Base-by-base conservation (phyloP, 2,329 filamentous ascomycete species). In the Colletotrichum cuscutae region DNA sequence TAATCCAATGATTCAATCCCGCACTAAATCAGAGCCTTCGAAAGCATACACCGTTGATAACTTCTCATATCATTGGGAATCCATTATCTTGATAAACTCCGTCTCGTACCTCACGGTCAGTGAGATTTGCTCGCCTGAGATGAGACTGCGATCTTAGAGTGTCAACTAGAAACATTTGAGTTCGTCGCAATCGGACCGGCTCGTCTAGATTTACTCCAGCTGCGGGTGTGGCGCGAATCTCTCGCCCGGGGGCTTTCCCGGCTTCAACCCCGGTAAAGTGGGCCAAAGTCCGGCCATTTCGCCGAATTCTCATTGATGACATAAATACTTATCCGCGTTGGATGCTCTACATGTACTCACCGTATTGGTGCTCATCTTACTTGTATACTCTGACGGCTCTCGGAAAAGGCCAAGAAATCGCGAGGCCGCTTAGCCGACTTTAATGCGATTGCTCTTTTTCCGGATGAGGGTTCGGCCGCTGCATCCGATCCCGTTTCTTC, bases 381-480 rank as follows among this genome's bases (percentile, higher is more conserved):
- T 19, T 2, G 19, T 3, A 2, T n/a, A 11, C 13, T 2, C 6
- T 1, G n/a, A 13, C 8, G 1, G 6, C 42, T 60, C n/a, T 24
- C n/a, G 4, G 52, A 32, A 32, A 15, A 12, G 11, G 61, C 61
- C 61, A 65, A 70, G 54, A 13, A n/a, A 28, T 22, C 15, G 15
- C 13, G 1, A 15, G 35, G 32, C 56, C 57, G 57, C 35, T n/a
- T 9, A 30, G 56, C 57, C 57, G 68, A 35, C 13, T 37, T 19
- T 11, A 26, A 53, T 6, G 1, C 1, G 35, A 9, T 11, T 9
- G 32, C 5, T 22, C 42, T n/a, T 12, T 35, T 68, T 24, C 30
- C 37, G 52, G 58, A 62, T 22, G 13, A 62, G 64, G 8, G 52
- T n/a, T 68, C 28, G 28, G 57, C 69, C 64, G 64, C 57, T 62